Percentiles rank a stretch among this genome's conserved stretches.
phyloP scores from a whole-genome alignment of 345 rosid species.

The Nephelium lappaceum region DNA sequence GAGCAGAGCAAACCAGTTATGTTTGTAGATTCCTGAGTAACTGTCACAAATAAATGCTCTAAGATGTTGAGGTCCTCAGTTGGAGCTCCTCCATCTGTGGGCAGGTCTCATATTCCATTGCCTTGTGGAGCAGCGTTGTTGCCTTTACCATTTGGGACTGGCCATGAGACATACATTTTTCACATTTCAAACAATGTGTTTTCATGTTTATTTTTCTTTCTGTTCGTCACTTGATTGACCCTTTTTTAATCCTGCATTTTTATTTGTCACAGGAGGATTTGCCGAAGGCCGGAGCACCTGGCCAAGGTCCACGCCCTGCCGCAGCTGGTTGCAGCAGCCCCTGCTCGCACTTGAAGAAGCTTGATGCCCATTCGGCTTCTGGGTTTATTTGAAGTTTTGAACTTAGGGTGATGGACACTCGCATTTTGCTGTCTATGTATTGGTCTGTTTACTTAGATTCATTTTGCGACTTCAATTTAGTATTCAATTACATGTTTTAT shows the following conservation, averaged over 20 bases:
- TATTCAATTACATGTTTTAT: background rate
- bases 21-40: background rate
- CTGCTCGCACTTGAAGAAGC: slow-evolving; percentile 24
- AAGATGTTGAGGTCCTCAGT: background rate
- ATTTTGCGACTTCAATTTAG: background rate
- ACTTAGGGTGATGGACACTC: background rate
- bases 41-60: background rate
- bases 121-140: background rate
- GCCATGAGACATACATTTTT: slow-evolving; percentile 4
- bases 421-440: background rate
- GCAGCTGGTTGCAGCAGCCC: slow-evolving; percentile 25
- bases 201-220: background rate
- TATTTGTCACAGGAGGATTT: slow-evolving; percentile 23
- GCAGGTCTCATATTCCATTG: background rate
- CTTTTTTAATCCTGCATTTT: background rate
- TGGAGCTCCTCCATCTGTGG: background rate
- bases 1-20: background rate
- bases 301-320: slow-evolving; percentile 32
- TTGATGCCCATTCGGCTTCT: background rate
- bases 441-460: background rate
- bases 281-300: slow-evolving; percentile 31
- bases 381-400: background rate
- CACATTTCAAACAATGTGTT: background rate
- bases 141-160: background rate
- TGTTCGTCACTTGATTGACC: background rate